Base-by-base conservation (phyloP, 306 rosid genomes). In the Neltuma alba region DNA sequence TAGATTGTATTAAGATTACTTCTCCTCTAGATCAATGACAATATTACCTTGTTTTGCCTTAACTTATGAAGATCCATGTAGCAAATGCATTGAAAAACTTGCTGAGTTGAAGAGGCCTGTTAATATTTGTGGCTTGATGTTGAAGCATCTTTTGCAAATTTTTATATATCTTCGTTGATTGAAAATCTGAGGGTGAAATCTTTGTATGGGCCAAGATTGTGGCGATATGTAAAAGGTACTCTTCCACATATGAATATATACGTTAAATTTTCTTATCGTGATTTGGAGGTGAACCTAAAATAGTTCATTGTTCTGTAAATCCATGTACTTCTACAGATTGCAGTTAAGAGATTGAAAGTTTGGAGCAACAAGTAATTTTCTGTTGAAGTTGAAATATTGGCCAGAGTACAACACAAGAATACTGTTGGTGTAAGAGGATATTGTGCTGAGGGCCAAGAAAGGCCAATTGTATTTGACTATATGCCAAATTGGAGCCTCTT, bases 331-430 rank as follows among this genome's bases (percentile, higher is more conserved):
- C 10, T 72, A 63, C 88, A 95, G 99, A 91, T 95, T 84, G 99
- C 98, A 33, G 98, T 93, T 61, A 95, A 93, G 83, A 91, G 98
- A 83, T 87, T 95, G 84, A 93, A 93, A 83, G 93, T 82, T 73
- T 91, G 99, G 98, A 90, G 97, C 86, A 86, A 83, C 89, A 93
- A 86, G 85, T 98, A 95, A 77, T 95, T 95, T 78, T 85, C 97
- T 50, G 90, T 89, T 42, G 99, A 95, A 86, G 97, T 93, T 74
- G 99, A 95, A 91, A 91, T 95, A 75, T 87, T 95, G 80, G 98
- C 97, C 13, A 90, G 99, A 90, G 99, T 95, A 41, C 88, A 87
- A 38, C 99, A 95, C 90, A 93, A 93, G 92, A 50, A n/a, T n/a
- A n/a, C n/a, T n/a, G n/a, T n/a, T n/a, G n/a, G n/a, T n/a, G n/a